Conservation (phyloP, 345 rosid species). For the Angophora floribunda region DNA sequence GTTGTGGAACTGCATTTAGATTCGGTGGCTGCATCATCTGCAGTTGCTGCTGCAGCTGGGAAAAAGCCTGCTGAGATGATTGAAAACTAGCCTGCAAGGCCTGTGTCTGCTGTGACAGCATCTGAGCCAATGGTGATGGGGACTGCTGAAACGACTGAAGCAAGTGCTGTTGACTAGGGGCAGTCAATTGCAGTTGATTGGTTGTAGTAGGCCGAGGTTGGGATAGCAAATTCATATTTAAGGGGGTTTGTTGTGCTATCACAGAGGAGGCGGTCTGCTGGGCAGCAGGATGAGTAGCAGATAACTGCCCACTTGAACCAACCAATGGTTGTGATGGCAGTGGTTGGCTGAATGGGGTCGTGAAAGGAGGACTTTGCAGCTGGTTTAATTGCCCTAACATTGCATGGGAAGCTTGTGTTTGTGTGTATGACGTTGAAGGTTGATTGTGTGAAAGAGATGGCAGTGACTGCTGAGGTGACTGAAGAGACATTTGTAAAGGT, state of each 20-base stretch:
- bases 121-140: slow-evolving; percentile 88
- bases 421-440: slow-evolving; percentile 30
- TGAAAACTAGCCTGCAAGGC: slow-evolving; percentile 82
- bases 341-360: slow-evolving; percentile 33
- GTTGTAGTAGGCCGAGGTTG: slow-evolving; percentile 26
- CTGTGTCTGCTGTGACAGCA: slow-evolving; percentile 87
- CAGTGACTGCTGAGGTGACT: slow-evolving; percentile 46
- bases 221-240: slow-evolving; percentile 36
- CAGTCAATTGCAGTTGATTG: slow-evolving; percentile 41
- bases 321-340: slow-evolving; percentile 33
- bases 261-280: slow-evolving; percentile 39
- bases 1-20: slow-evolving; percentile 37
- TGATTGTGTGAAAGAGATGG: slow-evolving; percentile 35
- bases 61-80: slow-evolving; percentile 91
- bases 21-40: slow-evolving; percentile 86
- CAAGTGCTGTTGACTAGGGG: slow-evolving; percentile 46
- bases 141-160: slow-evolving; percentile 72
- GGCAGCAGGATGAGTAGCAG: slow-evolving; percentile 43
- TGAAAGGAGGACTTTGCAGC: slow-evolving; percentile 14
- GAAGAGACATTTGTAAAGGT: slow-evolving; percentile 50
- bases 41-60: slow-evolving; percentile 87
- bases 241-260: slow-evolving; percentile 32
- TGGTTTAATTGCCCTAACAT: slow-evolving; percentile 7
- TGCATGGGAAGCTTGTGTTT: slow-evolving; percentile 18
- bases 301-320: slow-evolving; percentile 38